Conservation (phyloP, 352 stramenopile species). For the Plasmopara halstedii region DNA sequence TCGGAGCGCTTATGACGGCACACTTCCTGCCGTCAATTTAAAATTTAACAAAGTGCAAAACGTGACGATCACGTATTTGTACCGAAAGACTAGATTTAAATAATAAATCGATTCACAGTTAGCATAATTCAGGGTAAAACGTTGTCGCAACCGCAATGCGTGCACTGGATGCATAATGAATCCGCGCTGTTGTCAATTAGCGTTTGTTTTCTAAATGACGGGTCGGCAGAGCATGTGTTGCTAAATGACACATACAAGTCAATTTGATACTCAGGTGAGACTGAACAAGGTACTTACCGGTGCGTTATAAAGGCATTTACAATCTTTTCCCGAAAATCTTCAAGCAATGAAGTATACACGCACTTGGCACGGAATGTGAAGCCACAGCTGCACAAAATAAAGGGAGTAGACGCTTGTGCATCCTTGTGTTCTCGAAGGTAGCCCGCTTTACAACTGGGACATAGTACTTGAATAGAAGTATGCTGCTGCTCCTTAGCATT, state of each 20-base stretch:
- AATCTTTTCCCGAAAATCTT: constrained; percentile 59
- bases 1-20: constrained; percentile 88
- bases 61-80: constrained; percentile 5
- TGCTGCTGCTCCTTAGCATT: not conserved
- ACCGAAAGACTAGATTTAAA: constrained; percentile 15
- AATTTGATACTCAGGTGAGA: not conserved
- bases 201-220: constrained; percentile 37
- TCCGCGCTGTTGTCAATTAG: constrained; percentile 15
- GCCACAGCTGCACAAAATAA: constrained; percentile 40
- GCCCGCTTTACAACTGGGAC: constrained; percentile 42
- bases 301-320: constrained; percentile 46
- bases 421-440: constrained; percentile 24
- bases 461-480: constrained; percentile 10
- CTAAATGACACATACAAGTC: constrained; percentile 14
- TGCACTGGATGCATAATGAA: constrained; percentile 33
- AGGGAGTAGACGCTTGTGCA: constrained; percentile 2
- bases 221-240: constrained; percentile 37
- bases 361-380: constrained; percentile 44
- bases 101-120: constrained; percentile 10
- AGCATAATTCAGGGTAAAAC: constrained; percentile 16
- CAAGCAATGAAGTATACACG: constrained; percentile 39
- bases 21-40: constrained; percentile 90
- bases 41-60: no score
- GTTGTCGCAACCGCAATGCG: constrained; percentile 27
- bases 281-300: constrained; percentile 23